Evolutionary conservation across 2,329 filamentous ascomycete species (phyloP).

Genomic region (Cladophialophora exuberans): DNA sequence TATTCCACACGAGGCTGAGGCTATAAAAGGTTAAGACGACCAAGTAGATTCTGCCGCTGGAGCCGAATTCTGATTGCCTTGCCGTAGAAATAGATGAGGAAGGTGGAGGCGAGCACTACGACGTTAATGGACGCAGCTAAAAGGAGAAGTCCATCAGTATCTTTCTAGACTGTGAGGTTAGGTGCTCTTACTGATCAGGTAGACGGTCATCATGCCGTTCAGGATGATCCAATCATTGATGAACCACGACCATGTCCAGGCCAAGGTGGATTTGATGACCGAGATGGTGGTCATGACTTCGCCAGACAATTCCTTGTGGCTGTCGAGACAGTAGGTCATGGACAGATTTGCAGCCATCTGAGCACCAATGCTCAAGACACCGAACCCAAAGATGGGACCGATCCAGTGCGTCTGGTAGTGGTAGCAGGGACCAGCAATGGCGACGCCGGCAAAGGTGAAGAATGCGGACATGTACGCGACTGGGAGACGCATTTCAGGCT

Average conservation of each 20-base stretch:
- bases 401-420: conserved; percentile 6
- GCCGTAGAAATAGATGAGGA: too few relatives aligned
- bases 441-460: conserved; percentile 47
- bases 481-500: conserved; percentile 61
- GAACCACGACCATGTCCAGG: conserved; percentile 16
- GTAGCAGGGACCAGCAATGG: background rate
- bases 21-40: too few relatives aligned
- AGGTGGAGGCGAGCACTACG: too few relatives aligned
- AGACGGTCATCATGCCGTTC: too few relatives aligned
- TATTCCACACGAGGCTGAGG: too few relatives aligned
- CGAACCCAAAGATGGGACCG: conserved; percentile 5
- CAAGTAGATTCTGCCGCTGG: too few relatives aligned
- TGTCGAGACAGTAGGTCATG: conserved; percentile 11
- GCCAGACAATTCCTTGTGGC: conserved; percentile 12
- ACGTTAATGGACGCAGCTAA: too few relatives aligned
- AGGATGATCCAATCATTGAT: conserved; percentile 9
- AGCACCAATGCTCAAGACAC: background rate
- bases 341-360: conserved; percentile 12
- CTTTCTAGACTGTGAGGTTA: too few relatives aligned
- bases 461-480: conserved; percentile 57
- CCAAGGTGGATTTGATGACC: background rate
- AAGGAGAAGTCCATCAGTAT: too few relatives aligned
- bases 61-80: too few relatives aligned
- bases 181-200: too few relatives aligned
- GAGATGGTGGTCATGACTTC: conserved; percentile 12